Conservation (phyloP, 257 asterid genomes). For the Capsicum pubescens region DNA sequence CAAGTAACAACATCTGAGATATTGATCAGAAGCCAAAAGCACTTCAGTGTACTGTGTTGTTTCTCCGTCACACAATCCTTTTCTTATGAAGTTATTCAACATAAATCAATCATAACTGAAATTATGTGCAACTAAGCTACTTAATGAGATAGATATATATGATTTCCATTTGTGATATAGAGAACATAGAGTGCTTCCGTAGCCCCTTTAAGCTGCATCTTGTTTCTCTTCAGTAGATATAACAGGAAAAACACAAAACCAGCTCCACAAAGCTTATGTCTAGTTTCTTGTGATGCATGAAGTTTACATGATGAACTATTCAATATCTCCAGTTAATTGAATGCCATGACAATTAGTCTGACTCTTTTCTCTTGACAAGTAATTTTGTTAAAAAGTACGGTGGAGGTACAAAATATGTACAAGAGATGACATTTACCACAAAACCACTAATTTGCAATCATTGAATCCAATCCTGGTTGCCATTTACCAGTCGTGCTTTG, state of each 20-base stretch:
- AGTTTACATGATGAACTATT: background rate
- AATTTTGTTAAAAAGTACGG: background rate
- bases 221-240: background rate
- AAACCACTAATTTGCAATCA: too few species aligned
- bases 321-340: background rate
- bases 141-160: background rate
- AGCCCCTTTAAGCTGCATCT: slow-evolving; percentile 20
- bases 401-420: background rate
- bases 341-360: background rate
- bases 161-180: background rate
- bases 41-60: background rate
- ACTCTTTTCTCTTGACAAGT: background rate
- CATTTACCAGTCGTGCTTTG: too few species aligned
- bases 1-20: background rate
- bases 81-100: background rate
- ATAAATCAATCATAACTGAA: background rate
- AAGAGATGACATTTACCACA: background rate
- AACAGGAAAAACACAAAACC: background rate
- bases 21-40: background rate
- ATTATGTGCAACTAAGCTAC: background rate
- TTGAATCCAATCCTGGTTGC: too few species aligned
- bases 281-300: background rate
- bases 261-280: background rate
- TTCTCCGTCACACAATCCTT: background rate
- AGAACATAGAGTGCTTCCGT: background rate